These are phyloP conservation scores for Zasmidium angulare DNA, from an alignment of 2,329 filamentous ascomycete species.

Conservation along the genomic window DNA sequence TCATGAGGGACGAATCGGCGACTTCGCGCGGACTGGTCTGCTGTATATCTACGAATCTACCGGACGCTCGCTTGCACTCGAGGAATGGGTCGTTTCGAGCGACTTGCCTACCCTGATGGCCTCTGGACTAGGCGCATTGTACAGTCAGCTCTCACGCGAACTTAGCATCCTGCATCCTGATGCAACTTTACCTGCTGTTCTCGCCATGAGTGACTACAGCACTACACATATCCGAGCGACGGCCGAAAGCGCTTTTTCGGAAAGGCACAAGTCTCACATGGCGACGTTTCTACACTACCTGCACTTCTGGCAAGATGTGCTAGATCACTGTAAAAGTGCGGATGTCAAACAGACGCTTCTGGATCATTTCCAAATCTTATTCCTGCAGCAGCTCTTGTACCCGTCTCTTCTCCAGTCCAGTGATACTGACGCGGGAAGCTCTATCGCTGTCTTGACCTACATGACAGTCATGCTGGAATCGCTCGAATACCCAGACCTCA, in stretches of 20 bases:
- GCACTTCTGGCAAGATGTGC: constrained; percentile 95
- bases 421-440: constrained; percentile 93
- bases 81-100: constrained; percentile 96
- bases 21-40: constrained; percentile 91
- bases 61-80: constrained; percentile 75
- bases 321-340: constrained; percentile 89
- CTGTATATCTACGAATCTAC: constrained; percentile 95
- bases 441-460: constrained; percentile 92
- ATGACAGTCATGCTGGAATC: constrained; percentile 86
- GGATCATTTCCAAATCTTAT: constrained; percentile 96
- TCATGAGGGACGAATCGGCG: constrained; percentile 88
- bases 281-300: constrained; percentile 93
- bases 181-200: constrained; percentile 74
- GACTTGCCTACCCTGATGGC: constrained; percentile 97
- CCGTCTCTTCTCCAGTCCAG: constrained; percentile 95
- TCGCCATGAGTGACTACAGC: constrained; percentile 85
- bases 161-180: constrained; percentile 76
- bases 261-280: constrained; percentile 79
- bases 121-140: constrained; percentile 80
- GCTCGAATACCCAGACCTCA: constrained; percentile 88
- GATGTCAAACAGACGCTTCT: constrained; percentile 91
- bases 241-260: constrained; percentile 70
- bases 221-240: constrained; percentile 69
- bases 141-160: constrained; percentile 71
- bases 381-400: constrained; percentile 92